Conservation (phyloP, 2,329 filamentous ascomycete genomes). For the Grosmannia penicillata region DNA sequence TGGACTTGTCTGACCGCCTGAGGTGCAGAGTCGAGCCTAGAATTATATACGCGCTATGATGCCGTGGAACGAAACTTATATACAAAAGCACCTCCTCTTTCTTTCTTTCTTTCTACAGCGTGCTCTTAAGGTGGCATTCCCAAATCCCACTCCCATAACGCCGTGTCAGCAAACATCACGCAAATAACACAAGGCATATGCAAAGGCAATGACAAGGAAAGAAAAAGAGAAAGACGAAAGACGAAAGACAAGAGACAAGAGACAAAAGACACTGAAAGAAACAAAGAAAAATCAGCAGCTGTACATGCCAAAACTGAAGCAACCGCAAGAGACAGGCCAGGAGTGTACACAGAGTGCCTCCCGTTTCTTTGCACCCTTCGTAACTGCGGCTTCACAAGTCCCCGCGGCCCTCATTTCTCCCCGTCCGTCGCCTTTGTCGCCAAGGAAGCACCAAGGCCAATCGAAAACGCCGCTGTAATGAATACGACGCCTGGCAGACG, state of each 20-base stretch:
- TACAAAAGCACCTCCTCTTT: not conserved
- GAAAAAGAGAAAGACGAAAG: slow-evolving; percentile 12
- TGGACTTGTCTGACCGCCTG: no score
- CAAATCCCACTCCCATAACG: not conserved
- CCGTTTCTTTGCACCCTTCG: no score
- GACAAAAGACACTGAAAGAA: slow-evolving; percentile 9
- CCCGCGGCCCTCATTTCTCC: no score
- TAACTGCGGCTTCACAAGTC: no score
- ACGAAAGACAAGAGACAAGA: slow-evolving; percentile 10
- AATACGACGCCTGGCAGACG: no score
- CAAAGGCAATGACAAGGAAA: slow-evolving; percentile 15
- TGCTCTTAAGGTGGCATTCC: not conserved
- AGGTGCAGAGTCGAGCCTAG: no score
- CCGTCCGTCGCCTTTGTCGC: no score
- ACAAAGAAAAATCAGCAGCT: not conserved
- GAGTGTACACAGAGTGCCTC: no score
- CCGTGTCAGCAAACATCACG: not conserved
- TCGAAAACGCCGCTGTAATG: no score
- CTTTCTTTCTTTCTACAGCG: not conserved
- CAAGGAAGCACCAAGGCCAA: no score
- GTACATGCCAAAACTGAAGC: no score
- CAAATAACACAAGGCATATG: not conserved
- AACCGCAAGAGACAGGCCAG: no score
- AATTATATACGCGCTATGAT: slow-evolving; percentile 1
- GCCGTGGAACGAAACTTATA: not conserved